Percentiles rank a stretch among this genome's conserved stretches.
phyloP scores from a whole-genome alignment of 1,284 basidiomycete species.

The Puccinia polysora region DNA sequence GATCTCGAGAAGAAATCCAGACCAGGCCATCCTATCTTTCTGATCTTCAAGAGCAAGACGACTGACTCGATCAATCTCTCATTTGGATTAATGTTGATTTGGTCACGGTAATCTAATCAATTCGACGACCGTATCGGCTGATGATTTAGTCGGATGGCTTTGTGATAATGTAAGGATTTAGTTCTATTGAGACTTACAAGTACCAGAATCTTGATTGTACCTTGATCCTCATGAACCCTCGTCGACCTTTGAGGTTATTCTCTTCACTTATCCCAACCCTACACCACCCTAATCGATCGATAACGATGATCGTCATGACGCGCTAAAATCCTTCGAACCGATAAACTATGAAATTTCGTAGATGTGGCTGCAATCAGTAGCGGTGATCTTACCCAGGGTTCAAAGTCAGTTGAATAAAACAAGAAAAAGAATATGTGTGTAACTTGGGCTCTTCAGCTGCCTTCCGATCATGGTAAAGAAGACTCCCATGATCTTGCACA shows the following conservation, averaged over 20 bases:
- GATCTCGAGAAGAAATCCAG: no score
- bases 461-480: no score
- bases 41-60: no score
- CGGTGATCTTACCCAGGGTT: slow-evolving; percentile 38
- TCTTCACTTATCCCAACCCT: neutral
- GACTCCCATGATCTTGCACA: no score
- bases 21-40: no score
- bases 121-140: neutral
- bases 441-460: slow-evolving; percentile 1
- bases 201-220: neutral
- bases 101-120: neutral
- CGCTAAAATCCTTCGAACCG: neutral
- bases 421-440: no score
- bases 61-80: neutral
- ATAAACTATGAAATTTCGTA: neutral
- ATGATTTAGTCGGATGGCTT: slow-evolving; percentile 34
- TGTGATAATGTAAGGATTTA: slow-evolving; percentile 43
- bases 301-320: no score
- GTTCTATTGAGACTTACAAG: neutral
- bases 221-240: neutral
- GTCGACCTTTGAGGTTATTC: no score
- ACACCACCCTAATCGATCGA: neutral
- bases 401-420: slow-evolving; percentile 37
- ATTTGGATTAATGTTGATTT: neutral
- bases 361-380: slow-evolving; percentile 44